Evolutionary conservation across 805 yeast genomes (phyloP), one percentile per base, ranked within the genome.

Genomic region (Lachancea dasiensis): DNA sequence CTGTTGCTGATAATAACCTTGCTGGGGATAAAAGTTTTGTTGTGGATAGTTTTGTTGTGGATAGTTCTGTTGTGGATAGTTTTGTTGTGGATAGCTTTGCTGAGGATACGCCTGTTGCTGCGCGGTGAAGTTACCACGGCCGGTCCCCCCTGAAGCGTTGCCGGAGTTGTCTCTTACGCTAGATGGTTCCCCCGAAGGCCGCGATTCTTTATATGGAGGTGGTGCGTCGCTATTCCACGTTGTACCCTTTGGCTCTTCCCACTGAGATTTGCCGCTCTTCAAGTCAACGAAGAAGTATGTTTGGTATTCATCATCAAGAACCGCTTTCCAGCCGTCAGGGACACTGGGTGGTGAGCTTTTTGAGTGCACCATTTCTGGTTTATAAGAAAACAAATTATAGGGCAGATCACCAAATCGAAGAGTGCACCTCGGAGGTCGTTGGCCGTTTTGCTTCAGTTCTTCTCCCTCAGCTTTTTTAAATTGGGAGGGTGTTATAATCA

Each of bases 281-380:
- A 83, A 63, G 50, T 86, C 69, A n/a, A 90, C 95, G 52, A 79
- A 90, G 59, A 79, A 90, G 79, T 80, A 86, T 2, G 82, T 75
- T 34, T 71, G 68, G 56, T 82, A 82, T 40, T 78, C 68, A 8
- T 77, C 79, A 53, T 81, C 87, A 62, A 74, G 79, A 34, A 79
- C 77, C 29, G 92, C 81, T 42, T 78, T 63, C 89, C 89, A 82
- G 4, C 89, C 84, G 3, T 63, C 60, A 2, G 83, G 83, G n/a
- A 76, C 79, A 0, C 36, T 46, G 3, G 85, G 84, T 14, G 65
- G 69, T 32, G 63, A 61, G 20, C 60, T 60, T 38, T 40, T 56
- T 32, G 48, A 48, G 4, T 38, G 41, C 13, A 30, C 37, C 41
- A 38, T 38, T 7, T 21, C 21, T 16, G 9, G n/a, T 15, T 9